Evolutionary conservation across 2,329 filamentous ascomycete genomes (phyloP), one percentile per base, ranked within the genome.

Genomic region (Hypoxylon sp.): DNA sequence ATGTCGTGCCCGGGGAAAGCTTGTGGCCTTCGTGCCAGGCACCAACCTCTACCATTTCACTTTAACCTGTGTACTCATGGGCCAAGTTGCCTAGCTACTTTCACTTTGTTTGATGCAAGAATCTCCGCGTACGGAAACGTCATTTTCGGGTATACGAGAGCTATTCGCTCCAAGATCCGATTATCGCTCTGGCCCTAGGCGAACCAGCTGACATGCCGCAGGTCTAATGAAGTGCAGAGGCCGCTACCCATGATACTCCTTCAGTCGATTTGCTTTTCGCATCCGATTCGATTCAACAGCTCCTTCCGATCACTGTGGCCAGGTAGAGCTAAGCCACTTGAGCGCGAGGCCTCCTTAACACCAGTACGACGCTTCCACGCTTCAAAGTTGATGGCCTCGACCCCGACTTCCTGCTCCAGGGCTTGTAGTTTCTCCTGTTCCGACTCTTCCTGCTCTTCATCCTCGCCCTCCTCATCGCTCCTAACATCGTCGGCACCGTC

Each of bases 381-480:
- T 73, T 87, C 86, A 68, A 93, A 84, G 70, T 91, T 87, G 39
- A 94, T 84, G 8, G 85, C 84, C 73, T 93, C 91, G 4, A 91
- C 91, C n/a, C 89, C 90, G 0, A 93, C 90, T 75, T 93, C 92
- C 78, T 93, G 86, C 78, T 93, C 91, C 13, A 91, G 81, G 2
- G 87, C 79, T 68, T 81, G 78, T 2, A 81, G 81, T 71, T 84
- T 81, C 67, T 85, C 58, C 83, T 32, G 84, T 39, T 83, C 76
- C 37, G 80, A 81, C 60, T 85, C 54, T 39, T 62, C 60, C 10
- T 86, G 83, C 11, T 86, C 85, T 19, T 89, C 88, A 2, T 87
- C 89, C 27, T 91, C 92, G 5, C 83, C 91, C 79, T 97, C 93
- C 68, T 93, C 93, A 73, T 97, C 94, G 68, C 93, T 97, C 61